Evolutionary conservation across 768 basidiomycete species (phyloP).

Genomic region (Suillus spraguei): DNA sequence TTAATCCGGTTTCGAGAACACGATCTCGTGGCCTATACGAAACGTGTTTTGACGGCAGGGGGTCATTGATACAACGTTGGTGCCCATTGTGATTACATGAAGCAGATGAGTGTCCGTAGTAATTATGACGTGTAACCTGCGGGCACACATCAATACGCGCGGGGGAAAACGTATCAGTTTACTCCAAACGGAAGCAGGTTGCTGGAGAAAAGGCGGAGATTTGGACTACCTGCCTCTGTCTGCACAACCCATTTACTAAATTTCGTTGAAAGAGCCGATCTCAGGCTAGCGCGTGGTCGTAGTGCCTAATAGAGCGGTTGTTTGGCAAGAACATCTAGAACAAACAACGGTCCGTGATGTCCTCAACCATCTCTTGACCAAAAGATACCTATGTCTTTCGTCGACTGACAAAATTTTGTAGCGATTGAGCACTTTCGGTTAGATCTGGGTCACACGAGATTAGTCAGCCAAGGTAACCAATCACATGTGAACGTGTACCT

Average conservation of each 20-base stretch:
- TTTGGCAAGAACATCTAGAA: conserved; percentile 20
- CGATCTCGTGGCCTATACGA: not conserved
- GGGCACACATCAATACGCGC: not conserved
- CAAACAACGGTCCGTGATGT: conserved; percentile 14
- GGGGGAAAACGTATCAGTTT: conserved; percentile 1
- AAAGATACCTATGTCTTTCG: too few species aligned
- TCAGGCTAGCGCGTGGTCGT: not conserved
- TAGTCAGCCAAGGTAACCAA: conserved; percentile 30
- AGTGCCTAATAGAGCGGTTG: conserved; percentile 9
- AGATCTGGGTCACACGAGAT: conserved; percentile 4
- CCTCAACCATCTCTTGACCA: too few species aligned
- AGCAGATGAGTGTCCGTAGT: not conserved
- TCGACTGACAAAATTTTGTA: too few species aligned
- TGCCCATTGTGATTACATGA: conserved; percentile 4
- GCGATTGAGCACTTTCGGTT: not conserved
- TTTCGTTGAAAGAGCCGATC: not conserved
- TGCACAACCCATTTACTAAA: not conserved
- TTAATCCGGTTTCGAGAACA: conserved; percentile 1
- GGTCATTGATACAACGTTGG: conserved; percentile 5
- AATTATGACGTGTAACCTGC: conserved; percentile 1
- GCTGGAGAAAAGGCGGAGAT: not conserved
- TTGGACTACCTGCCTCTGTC: not conserved
- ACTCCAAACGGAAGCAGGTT: not conserved
- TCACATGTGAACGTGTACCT: conserved; percentile 25
- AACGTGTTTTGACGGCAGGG: conserved; percentile 1